These are phyloP conservation scores for Linum usitatissimum DNA, from an alignment of 345 rosid species.

Conservation along the genomic window DNA sequence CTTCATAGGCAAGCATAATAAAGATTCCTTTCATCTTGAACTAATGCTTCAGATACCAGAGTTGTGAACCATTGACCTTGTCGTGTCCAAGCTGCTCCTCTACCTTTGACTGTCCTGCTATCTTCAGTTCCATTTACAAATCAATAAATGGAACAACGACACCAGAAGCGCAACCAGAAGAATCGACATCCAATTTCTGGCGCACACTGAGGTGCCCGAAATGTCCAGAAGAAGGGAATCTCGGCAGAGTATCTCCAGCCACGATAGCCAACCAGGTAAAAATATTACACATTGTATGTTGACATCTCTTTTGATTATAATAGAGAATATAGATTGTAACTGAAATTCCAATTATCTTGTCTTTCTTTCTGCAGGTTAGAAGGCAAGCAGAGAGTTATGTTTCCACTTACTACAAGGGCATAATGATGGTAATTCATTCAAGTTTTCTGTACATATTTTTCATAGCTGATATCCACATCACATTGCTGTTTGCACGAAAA, in stretches of 20 bases:
- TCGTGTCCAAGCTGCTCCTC: constrained; percentile 81
- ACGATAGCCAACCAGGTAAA: constrained; percentile 84
- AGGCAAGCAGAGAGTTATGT: constrained; percentile 65
- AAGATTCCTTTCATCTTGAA: background rate
- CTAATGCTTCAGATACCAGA: constrained; percentile 44
- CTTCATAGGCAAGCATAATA: background rate
- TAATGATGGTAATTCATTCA: constrained; percentile 62
- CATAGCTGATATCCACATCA: background rate
- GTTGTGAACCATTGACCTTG: constrained; percentile 67
- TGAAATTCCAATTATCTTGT: background rate
- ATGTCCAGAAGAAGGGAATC: constrained; percentile 59
- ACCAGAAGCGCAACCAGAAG: constrained; percentile 32
- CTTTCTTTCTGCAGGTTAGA: constrained; percentile 52
- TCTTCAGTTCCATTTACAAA: constrained; percentile 43
- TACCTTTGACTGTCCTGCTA: constrained; percentile 59
- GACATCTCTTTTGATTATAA: background rate
- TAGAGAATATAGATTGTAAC: background rate
- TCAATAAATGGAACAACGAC: constrained; percentile 25
- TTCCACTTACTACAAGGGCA: constrained; percentile 68
- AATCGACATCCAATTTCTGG: constrained; percentile 52
- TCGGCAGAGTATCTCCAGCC: constrained; percentile 56
- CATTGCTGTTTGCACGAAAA: too few species aligned
- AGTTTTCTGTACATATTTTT: background rate
- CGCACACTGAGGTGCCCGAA: constrained; percentile 51
- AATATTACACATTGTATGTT: background rate